Evolutionary conservation across 495 filamentous ascomycete species (phyloP).

Genomic region (Penicillium roqueforti): DNA sequence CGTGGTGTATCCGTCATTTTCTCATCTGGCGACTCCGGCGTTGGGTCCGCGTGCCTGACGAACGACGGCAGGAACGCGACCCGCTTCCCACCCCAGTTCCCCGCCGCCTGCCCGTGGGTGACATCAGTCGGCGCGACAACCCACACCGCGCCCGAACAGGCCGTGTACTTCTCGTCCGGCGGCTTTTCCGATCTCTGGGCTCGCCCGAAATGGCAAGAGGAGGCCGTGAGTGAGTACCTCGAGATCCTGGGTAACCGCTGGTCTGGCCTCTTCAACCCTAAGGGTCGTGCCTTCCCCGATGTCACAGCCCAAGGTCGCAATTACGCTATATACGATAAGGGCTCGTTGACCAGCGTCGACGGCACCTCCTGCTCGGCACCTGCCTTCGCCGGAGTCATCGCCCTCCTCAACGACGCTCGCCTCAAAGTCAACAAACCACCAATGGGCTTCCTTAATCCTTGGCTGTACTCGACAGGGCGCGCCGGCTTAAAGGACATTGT

Average conservation of each 20-base stretch:
- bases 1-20: conserved; percentile 72
- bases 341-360: conserved; percentile 44
- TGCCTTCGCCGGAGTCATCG: conserved; percentile 57
- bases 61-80: conserved; percentile 65
- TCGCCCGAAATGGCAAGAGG: conserved; percentile 58
- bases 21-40: conserved; percentile 68
- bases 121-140: conserved; percentile 68
- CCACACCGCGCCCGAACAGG: conserved; percentile 53
- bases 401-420: conserved; percentile 64
- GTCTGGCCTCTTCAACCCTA: conserved; percentile 52
- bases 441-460: conserved; percentile 73
- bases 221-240: conserved; percentile 56
- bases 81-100: conserved; percentile 66
- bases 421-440: conserved; percentile 49
- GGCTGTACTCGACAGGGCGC: conserved; percentile 56
- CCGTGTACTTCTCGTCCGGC: conserved; percentile 53
- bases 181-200: conserved; percentile 67
- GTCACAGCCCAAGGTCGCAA: conserved; percentile 58
- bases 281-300: conserved; percentile 70
- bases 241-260: conserved; percentile 41
- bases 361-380: conserved; percentile 68
- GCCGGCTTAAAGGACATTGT: conserved; percentile 61
- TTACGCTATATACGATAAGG: conserved; percentile 54
- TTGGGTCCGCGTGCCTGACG: conserved; percentile 59
- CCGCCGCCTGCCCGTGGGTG: conserved; percentile 67